Evolutionary conservation across 345 rosid species (phyloP).

Genomic region (Brassica juncea): DNA sequence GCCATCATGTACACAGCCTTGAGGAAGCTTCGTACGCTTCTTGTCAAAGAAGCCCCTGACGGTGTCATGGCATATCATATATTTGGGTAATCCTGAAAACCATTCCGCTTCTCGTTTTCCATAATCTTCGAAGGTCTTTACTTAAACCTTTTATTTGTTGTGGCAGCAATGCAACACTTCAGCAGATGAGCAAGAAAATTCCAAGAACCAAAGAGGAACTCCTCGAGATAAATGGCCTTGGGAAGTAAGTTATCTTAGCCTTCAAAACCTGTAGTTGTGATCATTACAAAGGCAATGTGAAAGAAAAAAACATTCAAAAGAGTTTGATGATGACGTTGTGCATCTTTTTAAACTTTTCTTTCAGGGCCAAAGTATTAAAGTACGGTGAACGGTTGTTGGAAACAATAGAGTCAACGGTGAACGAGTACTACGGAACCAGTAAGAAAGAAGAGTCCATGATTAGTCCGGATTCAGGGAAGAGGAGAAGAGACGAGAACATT

Average conservation of each 20-base stretch:
- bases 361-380: constrained; percentile 74
- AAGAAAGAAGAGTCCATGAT: constrained; percentile 51
- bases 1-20: constrained; percentile 71
- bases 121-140: constrained; percentile 12
- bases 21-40: constrained; percentile 70
- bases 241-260: constrained; percentile 67
- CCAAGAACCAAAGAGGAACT: constrained; percentile 92
- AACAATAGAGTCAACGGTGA: constrained; percentile 75
- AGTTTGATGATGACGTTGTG: constrained; percentile 9
- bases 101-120: constrained; percentile 5
- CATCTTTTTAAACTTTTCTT: constrained; percentile 5
- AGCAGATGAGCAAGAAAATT: constrained; percentile 69
- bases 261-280: neutral
- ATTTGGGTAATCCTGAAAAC: constrained; percentile 58
- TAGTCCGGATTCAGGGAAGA: constrained; percentile 66
- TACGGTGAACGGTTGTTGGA: constrained; percentile 81
- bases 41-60: constrained; percentile 83
- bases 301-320: neutral
- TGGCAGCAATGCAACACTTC: constrained; percentile 73
- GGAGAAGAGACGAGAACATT: constrained; percentile 65
- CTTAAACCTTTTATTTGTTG: constrained; percentile 20
- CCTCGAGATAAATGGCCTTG: constrained; percentile 91
- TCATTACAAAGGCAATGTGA: constrained; percentile 12
- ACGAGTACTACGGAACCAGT: constrained; percentile 52
- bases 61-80: constrained; percentile 94